Conservation (phyloP, 139 green algal genomes). For the Picochlorum sp. region DNA sequence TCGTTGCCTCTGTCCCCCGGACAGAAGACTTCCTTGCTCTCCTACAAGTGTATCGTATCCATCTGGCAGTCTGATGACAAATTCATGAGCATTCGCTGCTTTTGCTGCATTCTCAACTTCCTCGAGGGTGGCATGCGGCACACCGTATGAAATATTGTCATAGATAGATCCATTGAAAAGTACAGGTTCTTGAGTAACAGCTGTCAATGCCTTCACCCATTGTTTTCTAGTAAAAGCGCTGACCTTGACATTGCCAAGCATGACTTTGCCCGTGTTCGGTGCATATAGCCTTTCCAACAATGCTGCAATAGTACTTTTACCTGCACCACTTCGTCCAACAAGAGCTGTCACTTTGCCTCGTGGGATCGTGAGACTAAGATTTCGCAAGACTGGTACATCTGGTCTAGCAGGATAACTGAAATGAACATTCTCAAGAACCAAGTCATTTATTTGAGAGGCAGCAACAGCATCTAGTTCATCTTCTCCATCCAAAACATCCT, state of each 20-base stretch:
- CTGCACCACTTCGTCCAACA: constrained; percentile 67
- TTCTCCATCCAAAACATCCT: not conserved
- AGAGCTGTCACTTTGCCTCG: constrained; percentile 69
- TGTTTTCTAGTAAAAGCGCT: constrained; percentile 44
- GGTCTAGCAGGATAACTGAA: constrained; percentile 71
- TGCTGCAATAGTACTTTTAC: constrained; percentile 73
- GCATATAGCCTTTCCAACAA: constrained; percentile 62
- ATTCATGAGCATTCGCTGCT: constrained; percentile 60
- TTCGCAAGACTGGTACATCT: constrained; percentile 42
- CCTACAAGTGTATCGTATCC: constrained; percentile 34
- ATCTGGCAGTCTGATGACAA: constrained; percentile 43
- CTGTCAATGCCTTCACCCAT: constrained; percentile 57
- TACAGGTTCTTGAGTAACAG: constrained; percentile 73
- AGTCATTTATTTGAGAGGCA: constrained; percentile 32
- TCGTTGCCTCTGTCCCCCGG: constrained; percentile 72
- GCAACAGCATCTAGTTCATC: constrained; percentile 19
- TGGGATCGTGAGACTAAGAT: constrained; percentile 55
- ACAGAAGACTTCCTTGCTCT: constrained; percentile 39
- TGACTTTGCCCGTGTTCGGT: constrained; percentile 29
- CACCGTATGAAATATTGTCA: constrained; percentile 84
- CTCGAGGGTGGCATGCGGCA: constrained; percentile 17
- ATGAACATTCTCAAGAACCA: constrained; percentile 54
- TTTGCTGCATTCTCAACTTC: constrained; percentile 45
- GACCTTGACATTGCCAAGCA: constrained; percentile 23
- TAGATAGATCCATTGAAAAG: constrained; percentile 74